phyloP scores from a whole-genome alignment of 805 yeast species.

The Metschnikowia lochheadii region DNA sequence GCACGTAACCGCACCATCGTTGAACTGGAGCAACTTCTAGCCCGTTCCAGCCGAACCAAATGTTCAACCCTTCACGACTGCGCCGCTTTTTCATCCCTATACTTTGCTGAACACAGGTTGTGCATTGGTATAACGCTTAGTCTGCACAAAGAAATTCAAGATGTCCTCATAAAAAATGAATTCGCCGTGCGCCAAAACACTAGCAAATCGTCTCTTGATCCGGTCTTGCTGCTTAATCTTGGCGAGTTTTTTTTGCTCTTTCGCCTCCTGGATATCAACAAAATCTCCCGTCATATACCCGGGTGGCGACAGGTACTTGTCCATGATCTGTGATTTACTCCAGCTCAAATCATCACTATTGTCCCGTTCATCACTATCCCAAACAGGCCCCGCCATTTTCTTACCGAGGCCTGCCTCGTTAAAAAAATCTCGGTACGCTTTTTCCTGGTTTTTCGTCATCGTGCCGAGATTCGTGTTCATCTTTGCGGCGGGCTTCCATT shows the following conservation, averaged over 20 bases:
- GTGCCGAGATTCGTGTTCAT: constrained; percentile 16
- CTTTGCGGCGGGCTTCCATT: constrained; percentile 17
- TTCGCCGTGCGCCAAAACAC: constrained; percentile 28
- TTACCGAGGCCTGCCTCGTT: constrained; percentile 16
- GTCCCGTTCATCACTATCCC: constrained; percentile 16
- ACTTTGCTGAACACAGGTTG: neutral
- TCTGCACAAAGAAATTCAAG: constrained; percentile 26
- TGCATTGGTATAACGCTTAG: constrained; percentile 6
- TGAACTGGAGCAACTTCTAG: neutral
- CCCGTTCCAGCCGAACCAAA: neutral
- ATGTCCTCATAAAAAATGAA: constrained; percentile 30
- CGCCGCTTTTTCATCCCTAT: neutral
- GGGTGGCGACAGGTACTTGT: constrained; percentile 37
- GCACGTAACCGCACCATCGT: constrained; percentile 2
- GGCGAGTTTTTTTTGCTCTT: constrained; percentile 18
- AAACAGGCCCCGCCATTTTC: constrained; percentile 13
- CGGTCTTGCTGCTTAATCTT: constrained; percentile 24
- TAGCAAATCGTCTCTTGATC: constrained; percentile 25
- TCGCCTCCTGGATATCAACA: constrained; percentile 31
- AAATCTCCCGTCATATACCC: constrained; percentile 39
- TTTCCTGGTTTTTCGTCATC: constrained; percentile 21
- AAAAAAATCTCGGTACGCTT: constrained; percentile 16
- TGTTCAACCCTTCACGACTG: neutral
- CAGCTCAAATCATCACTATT: constrained; percentile 3
- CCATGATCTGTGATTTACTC: constrained; percentile 29